These are phyloP conservation scores for Podospora tetraspora DNA, from an alignment of 495 filamentous ascomycete genomes.

Conservation along the genomic window DNA sequence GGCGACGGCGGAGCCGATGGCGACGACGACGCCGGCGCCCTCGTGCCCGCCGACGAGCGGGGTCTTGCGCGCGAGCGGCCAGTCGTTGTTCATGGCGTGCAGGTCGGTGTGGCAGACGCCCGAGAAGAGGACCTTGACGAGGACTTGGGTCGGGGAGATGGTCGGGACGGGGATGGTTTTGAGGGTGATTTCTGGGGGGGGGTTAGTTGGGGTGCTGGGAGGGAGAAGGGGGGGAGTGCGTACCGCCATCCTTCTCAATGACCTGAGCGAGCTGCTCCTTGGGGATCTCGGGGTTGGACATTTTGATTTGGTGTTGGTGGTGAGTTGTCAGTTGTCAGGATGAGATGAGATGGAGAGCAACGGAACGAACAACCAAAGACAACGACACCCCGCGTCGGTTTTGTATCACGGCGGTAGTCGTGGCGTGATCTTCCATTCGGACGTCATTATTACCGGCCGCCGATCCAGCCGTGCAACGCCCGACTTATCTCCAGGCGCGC, in stretches of 20 bases:
- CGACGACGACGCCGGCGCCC: conserved; percentile 78
- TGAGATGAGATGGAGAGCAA: neutral
- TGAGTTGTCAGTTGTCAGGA: neutral
- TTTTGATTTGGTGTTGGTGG: neutral
- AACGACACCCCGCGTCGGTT: neutral
- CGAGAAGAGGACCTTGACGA: conserved; percentile 81
- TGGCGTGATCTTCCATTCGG: neutral
- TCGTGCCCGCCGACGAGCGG: conserved; percentile 89
- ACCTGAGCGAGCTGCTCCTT: conserved; percentile 79
- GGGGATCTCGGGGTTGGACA: conserved; percentile 45
- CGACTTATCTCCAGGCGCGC: neutral
- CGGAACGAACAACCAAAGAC: too few relatives aligned
- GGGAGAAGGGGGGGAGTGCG: conserved; percentile 21
- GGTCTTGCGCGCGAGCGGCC: conserved; percentile 72
- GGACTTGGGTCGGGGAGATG: conserved; percentile 75
- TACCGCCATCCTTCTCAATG: conserved; percentile 65
- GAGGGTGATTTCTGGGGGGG: conserved; percentile 45
- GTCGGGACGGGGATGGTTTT: conserved; percentile 73
- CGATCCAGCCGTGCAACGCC: neutral
- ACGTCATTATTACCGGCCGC: neutral
- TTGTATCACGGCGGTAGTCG: neutral
- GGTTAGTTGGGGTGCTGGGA: conserved; percentile 10
- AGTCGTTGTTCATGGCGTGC: conserved; percentile 78
- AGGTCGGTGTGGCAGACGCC: conserved; percentile 89
- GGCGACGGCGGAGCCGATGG: conserved; percentile 59